Evolutionary conservation across 139 green algal genomes (phyloP).

Genomic region (Chlorella sp.): DNA sequence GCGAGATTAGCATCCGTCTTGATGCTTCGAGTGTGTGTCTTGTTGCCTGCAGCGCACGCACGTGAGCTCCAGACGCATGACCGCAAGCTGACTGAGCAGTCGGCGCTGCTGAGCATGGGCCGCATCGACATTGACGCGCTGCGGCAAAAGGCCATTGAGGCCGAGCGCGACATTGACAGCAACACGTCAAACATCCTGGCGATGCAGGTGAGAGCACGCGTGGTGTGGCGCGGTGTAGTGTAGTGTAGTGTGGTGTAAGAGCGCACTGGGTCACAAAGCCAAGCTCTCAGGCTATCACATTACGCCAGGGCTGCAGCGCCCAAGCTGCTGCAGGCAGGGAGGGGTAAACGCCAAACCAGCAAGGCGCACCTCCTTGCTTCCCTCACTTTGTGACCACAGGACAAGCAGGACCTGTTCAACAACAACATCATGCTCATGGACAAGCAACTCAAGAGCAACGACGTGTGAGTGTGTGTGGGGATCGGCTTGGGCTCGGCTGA

Average conservation of each 20-base stretch:
- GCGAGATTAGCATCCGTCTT: no score
- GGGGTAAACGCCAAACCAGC: no score
- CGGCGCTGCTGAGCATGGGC: not conserved
- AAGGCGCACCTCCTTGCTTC: no score
- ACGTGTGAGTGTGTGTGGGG: conserved; percentile 6
- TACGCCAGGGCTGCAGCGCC: no score
- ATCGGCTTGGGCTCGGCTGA: not conserved
- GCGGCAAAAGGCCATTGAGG: not conserved
- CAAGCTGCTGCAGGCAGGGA: no score
- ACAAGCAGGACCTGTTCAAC: conserved; percentile 14
- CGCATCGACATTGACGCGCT: conserved; percentile 9
- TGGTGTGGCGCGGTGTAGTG: not conserved
- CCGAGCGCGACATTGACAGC: not conserved
- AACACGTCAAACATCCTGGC: not conserved
- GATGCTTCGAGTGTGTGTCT: no score
- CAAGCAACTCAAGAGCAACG: not conserved
- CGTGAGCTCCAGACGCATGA: conserved; percentile 5
- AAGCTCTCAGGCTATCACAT: no score
- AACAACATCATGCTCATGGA: conserved; percentile 2
- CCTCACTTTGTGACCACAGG: conserved; percentile 2
- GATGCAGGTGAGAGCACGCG: not conserved
- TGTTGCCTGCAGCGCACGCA: conserved; percentile 25
- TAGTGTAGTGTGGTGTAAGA: no score
- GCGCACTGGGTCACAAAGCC: no score
- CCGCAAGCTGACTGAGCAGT: conserved; percentile 21